Percentiles rank a stretch among this genome's conserved stretches.
These are phyloP conservation scores for Castanospermum australe DNA, from an alignment of 306 rosid genomes.

Conservation along the genomic window DNA sequence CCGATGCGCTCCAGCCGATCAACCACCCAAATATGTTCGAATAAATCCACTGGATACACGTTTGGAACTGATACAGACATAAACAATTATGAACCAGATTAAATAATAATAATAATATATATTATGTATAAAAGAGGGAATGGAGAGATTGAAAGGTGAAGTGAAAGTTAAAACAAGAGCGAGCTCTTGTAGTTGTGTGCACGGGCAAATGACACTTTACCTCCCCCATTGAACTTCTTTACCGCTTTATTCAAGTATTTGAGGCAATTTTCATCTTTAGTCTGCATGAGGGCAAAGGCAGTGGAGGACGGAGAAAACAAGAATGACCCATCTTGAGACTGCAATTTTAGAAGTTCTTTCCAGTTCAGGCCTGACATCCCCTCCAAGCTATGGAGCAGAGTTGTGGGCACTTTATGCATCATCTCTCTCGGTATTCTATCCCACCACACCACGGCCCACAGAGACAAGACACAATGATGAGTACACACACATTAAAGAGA, in stretches of 20 bases:
- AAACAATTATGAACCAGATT: neutral
- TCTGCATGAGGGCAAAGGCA: constrained; percentile 84
- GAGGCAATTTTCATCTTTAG: constrained; percentile 66
- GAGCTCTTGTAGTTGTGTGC: neutral
- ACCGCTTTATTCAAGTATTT: constrained; percentile 56
- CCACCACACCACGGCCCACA: constrained; percentile 27
- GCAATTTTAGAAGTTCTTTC: constrained; percentile 83
- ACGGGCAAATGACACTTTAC: constrained; percentile 27
- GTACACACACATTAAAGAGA: constrained; percentile 13
- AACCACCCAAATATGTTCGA: constrained; percentile 79
- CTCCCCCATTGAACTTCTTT: constrained; percentile 83
- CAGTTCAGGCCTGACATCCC: constrained; percentile 85
- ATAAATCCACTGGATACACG: constrained; percentile 84
- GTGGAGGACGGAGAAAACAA: constrained; percentile 93
- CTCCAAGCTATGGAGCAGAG: constrained; percentile 93
- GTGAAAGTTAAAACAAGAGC: neutral
- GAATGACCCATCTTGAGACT: constrained; percentile 86
- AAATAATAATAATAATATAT: too few relatives aligned
- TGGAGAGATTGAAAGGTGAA: neutral
- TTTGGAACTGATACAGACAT: constrained; percentile 57
- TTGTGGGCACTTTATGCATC: constrained; percentile 86
- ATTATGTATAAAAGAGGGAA: neutral
- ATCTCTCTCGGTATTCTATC: constrained; percentile 85
- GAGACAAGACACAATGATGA: constrained; percentile 28
- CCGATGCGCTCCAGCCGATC: constrained; percentile 90